These are phyloP conservation scores for Didymella pinodella DNA, from an alignment of 2,329 filamentous ascomycete genomes.

Conservation along the genomic window DNA sequence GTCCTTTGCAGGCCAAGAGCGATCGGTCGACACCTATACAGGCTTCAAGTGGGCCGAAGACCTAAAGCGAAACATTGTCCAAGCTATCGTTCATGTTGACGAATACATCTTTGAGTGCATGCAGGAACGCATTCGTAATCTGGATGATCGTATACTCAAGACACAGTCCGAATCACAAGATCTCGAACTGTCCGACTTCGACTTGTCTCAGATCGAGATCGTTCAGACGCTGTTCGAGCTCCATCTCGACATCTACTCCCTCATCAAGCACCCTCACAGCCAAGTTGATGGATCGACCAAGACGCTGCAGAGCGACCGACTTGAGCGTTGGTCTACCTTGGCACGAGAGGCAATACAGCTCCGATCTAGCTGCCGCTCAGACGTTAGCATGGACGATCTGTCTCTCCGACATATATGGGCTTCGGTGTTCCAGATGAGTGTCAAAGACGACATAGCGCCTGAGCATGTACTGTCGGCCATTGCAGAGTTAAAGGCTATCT, in stretches of 20 bases:
- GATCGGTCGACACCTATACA: constrained; percentile 32
- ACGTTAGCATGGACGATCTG: constrained; percentile 52
- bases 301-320: constrained; percentile 63
- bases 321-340: constrained; percentile 67
- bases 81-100: constrained; percentile 63
- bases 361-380: constrained; percentile 35
- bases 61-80: constrained; percentile 63
- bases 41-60: constrained; percentile 63
- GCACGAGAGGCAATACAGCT: constrained; percentile 62
- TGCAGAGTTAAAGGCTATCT: constrained; percentile 66
- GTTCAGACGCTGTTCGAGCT: constrained; percentile 70
- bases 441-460: constrained; percentile 63
- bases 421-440: constrained; percentile 67
- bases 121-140: constrained; percentile 41
- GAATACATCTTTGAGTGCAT: constrained; percentile 59
- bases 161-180: constrained; percentile 23
- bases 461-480: constrained; percentile 69
- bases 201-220: constrained; percentile 59
- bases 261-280: constrained; percentile 68
- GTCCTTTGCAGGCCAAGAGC: constrained; percentile 29
- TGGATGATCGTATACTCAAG: constrained; percentile 42
- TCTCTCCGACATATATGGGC: constrained; percentile 72
- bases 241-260: constrained; percentile 70
- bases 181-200: constrained; percentile 37
- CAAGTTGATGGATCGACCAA: constrained; percentile 62